phyloP scores from a whole-genome alignment of 306 rosid genomes.

The Begonia masoniana region DNA sequence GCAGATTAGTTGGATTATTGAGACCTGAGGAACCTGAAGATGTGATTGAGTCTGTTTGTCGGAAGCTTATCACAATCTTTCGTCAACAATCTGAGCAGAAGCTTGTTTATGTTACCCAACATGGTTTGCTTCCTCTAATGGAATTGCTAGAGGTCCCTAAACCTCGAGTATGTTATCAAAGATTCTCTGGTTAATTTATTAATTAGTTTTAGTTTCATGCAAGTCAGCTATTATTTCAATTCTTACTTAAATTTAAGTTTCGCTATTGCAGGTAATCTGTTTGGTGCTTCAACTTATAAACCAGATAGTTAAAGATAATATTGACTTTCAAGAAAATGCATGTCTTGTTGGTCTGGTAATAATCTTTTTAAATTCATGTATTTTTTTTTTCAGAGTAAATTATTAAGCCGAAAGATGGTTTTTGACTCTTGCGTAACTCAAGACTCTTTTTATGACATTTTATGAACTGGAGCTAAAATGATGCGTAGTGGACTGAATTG shows the following conservation, averaged over 20 bases:
- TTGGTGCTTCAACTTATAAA: conserved; percentile 94
- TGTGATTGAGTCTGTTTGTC: conserved; percentile 72
- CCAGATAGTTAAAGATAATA: conserved; percentile 77
- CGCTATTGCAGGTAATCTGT: conserved; percentile 61
- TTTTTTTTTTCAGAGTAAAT: background rate
- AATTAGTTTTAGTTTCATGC: conserved; percentile 3
- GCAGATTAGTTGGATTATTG: conserved; percentile 75
- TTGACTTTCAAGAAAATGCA: conserved; percentile 91
- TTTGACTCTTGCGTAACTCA: too few relatives aligned
- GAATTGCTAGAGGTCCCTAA: conserved; percentile 85
- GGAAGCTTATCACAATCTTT: conserved; percentile 70
- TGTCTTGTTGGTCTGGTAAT: conserved; percentile 98
- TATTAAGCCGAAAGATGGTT: background rate
- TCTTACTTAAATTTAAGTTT: background rate
- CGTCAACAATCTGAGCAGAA: conserved; percentile 91
- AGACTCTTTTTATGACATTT: too few relatives aligned
- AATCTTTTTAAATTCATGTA: conserved; percentile 1
- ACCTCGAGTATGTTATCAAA: conserved; percentile 59
- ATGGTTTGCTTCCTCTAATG: conserved; percentile 82
- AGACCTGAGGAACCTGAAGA: conserved; percentile 87
- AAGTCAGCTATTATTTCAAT: background rate
- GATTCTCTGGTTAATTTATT: conserved; percentile 2
- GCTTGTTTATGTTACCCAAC: conserved; percentile 80
- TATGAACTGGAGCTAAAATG: too few relatives aligned
- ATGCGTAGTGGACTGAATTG: too few relatives aligned